Percentiles rank a stretch among this genome's conserved stretches.
Evolutionary conservation across 2,329 filamentous ascomycete species (phyloP).

Genomic region (Boeremia lycopersici): DNA sequence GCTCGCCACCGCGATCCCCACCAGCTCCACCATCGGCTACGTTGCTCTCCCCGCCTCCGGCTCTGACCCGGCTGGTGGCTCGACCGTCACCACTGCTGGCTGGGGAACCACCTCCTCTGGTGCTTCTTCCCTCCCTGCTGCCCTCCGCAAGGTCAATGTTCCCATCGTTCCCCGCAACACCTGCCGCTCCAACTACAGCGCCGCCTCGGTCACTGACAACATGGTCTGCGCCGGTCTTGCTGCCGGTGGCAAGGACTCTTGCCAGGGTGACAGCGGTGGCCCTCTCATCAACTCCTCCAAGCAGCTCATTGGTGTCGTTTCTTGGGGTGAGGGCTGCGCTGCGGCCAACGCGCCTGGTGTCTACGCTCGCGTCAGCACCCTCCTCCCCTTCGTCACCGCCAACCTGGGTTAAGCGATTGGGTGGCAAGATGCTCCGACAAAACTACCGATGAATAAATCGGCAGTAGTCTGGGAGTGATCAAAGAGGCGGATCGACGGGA

Average conservation of each 20-base stretch:
- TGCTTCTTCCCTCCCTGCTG: conserved; percentile 17
- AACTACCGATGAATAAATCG: neutral
- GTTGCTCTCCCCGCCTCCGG: conserved; percentile 27
- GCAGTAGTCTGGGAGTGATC: neutral
- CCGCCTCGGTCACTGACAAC: conserved; percentile 26
- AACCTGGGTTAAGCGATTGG: conserved; percentile 14
- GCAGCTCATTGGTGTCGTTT: conserved; percentile 27
- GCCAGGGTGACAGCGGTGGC: conserved; percentile 42
- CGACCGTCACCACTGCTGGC: conserved; percentile 30
- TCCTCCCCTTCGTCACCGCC: conserved; percentile 27
- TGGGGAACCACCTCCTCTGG: conserved; percentile 28
- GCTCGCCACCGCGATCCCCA: conserved; percentile 30
- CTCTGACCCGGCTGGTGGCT: conserved; percentile 31
- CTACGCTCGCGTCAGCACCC: conserved; percentile 26
- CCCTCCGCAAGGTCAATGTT: conserved; percentile 37
- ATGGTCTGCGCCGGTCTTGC: conserved; percentile 38
- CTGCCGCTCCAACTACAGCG: conserved; percentile 29
- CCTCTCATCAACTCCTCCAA: conserved; percentile 27
- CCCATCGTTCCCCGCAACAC: conserved; percentile 34
- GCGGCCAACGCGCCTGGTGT: conserved; percentile 31
- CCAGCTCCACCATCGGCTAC: conserved; percentile 33
- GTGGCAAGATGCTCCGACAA: neutral
- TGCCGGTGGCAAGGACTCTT: conserved; percentile 39
- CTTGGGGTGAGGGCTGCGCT: conserved; percentile 37
- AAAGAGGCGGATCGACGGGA: too few species aligned